Conservation (phyloP, 2,329 filamentous ascomycete genomes). For the Aspergillus piperis region DNA sequence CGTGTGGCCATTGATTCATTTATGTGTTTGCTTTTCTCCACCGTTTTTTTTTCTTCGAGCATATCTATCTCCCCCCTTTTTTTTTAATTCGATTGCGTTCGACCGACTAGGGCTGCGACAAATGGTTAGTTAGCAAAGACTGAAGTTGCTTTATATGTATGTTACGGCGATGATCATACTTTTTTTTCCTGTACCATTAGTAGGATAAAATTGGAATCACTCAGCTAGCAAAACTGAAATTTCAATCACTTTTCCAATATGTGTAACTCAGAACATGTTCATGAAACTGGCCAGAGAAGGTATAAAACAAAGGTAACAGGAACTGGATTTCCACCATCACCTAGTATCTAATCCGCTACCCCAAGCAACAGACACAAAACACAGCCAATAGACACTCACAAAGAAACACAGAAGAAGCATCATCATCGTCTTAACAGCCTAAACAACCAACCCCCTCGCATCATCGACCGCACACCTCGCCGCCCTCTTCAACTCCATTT, state of each 20-base stretch:
- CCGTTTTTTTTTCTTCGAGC: background rate
- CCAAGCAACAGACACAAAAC: background rate
- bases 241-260: background rate
- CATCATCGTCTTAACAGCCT: background rate
- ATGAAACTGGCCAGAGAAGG: background rate
- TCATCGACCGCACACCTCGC: slow-evolving; percentile 76
- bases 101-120: background rate
- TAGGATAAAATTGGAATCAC: slow-evolving; percentile 17
- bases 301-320: background rate
- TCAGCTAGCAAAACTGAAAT: slow-evolving; percentile 2
- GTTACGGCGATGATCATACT: slow-evolving; percentile 15
- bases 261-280: too few relatives aligned
- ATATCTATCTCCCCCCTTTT: background rate
- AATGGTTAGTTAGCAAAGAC: background rate
- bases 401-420: background rate
- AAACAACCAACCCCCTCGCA: slow-evolving; percentile 54
- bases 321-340: background rate
- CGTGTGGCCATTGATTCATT: background rate
- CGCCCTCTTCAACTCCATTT: slow-evolving; percentile 81
- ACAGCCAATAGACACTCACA: background rate
- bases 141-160: slow-evolving; percentile 6
- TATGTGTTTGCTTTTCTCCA: background rate
- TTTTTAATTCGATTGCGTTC: background rate
- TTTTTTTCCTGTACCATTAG: slow-evolving; percentile 20
- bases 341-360: background rate